Evolutionary conservation across 345 rosid genomes (phyloP).

Genomic region (Ceriops tagal): DNA sequence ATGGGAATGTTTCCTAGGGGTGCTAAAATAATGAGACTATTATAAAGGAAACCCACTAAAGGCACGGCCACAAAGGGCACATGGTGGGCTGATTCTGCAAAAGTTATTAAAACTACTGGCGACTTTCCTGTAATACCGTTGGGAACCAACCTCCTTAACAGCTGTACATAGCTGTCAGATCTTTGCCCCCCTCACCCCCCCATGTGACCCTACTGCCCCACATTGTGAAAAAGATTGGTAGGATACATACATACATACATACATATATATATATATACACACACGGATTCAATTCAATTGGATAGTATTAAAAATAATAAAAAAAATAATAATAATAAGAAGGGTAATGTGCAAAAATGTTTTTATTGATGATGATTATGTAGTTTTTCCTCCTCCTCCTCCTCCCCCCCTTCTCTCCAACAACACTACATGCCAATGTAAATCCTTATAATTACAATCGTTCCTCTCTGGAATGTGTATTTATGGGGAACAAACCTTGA

Average conservation of each 20-base stretch:
- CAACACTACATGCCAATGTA: not conserved
- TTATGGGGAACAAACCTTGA: too few species aligned
- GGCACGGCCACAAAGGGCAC: slow-evolving; percentile 46
- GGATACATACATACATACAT: too few species aligned
- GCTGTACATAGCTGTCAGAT: slow-evolving; percentile 82
- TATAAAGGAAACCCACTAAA: slow-evolving; percentile 21
- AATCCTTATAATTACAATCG: too few species aligned
- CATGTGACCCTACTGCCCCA: slow-evolving; percentile 58
- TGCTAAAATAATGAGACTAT: slow-evolving; percentile 16
- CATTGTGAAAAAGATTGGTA: slow-evolving; percentile 9
- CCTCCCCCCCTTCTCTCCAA: not conserved
- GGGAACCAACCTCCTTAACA: slow-evolving; percentile 53
- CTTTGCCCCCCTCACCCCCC: slow-evolving; percentile 23
- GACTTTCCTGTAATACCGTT: slow-evolving; percentile 82
- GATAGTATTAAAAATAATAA: not conserved
- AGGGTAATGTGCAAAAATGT: not conserved
- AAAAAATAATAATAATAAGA: too few species aligned
- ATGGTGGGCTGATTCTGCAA: slow-evolving; percentile 44
- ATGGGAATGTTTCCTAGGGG: slow-evolving; percentile 14
- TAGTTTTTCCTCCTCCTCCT: not conserved
- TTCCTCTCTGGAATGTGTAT: too few species aligned
- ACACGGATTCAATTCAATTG: not conserved
- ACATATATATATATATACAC: too few species aligned
- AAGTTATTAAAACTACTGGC: slow-evolving; percentile 40
- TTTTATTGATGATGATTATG: not conserved